Evolutionary conservation across 106 monocot genomes (phyloP), one percentile per base, ranked within the genome.

Genomic region (Cymbidium sinense): DNA sequence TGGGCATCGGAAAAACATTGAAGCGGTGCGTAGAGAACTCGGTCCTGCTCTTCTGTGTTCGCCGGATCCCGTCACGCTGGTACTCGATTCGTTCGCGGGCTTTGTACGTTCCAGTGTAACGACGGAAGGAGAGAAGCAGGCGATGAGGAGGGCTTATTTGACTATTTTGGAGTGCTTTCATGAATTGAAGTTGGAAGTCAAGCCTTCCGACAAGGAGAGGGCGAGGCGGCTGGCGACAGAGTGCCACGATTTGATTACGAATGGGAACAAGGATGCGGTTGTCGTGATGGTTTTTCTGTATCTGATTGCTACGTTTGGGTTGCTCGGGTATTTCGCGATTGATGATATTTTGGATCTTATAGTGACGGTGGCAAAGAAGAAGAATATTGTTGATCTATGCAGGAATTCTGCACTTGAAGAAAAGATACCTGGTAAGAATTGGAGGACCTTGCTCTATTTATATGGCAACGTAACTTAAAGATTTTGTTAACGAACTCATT

Each of bases 371-470:
- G 76, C 76, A 19, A 6, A 5, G 31, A 76, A 44, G 76, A 34
- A 25, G 31, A 5, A 31, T 2, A 43, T 44, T 74, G 43, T 74
- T 43, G 74, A 74, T 43, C 34, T 74, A 28, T 74, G 43, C 74
- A 74, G 43, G 74, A 44, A 44, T 74, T 44, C 44, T 44, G 28
- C 25, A 28, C 28, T 74, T 44, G 27, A 44, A 74, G 74, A 9
- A 27, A 74, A 44, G 21, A 12, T 74, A 7, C 74, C 41, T 74
- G 74, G 74, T 74, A 67, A 74, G 31, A 67, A 67, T 18, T 67
- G 67, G 15, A 67, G 13, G 33, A 2, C 1, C 67, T 67, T 33
- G 31, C 10, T 67, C 25, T 67, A 31, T 67, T 64, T 67, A 67
- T 67, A 11, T 67, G 31, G 15, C 33, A 67, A 17, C 25, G 4